Base-by-base conservation (phyloP, 495 filamentous ascomycete genomes). In the Aspergillus nidulans region DNA sequence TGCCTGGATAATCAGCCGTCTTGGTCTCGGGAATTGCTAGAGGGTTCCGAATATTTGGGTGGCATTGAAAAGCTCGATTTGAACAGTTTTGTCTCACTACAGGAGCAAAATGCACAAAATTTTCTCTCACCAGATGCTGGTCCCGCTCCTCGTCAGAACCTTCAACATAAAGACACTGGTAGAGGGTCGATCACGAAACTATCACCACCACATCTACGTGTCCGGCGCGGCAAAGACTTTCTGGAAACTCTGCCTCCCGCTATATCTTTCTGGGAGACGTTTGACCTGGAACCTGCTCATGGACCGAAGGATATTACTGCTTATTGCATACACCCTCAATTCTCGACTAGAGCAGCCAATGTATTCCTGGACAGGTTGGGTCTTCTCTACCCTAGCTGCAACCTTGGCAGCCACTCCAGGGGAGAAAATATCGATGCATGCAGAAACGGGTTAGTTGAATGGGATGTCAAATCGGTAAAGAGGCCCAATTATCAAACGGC, bases 181-280 rank as follows among this genome's bases (percentile, higher is more conserved):
- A 72, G 63, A 48, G 60, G 59, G 4, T 61, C 63, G 24, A 71
- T 77, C 47, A 63, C 61, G 25, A 74, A 62, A 20, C 20, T 75
- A 12, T 71, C 76, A 8, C 75, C 82, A 4, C 90, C 90, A 3
- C 86, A 91, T 64, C 64, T 96, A 23, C 88, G 90, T 41, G 70
- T 97, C 16, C 86, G 87, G 38, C 83, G 92, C 1, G 84, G 85
- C 12, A 88, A 91, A 41, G 82, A 80, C 6, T 82, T 76, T 48
- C 76, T 94, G 32, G 88, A 95, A 32, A 75, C 95, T 28, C 74
- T 96, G 36, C 89, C 92, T 8, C 77, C 91, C 6, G 87, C 89
- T 1, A 65, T 96, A 8, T 65, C 79, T 0, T 99, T 97, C 62
- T 97, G 95, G 95, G 91, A 97, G 59, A 87, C 86, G 20, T 78